These are phyloP conservation scores for Zhuliangozyma parablackwelliae DNA, from an alignment of 1,139 yeast genomes.

Conservation along the genomic window DNA sequence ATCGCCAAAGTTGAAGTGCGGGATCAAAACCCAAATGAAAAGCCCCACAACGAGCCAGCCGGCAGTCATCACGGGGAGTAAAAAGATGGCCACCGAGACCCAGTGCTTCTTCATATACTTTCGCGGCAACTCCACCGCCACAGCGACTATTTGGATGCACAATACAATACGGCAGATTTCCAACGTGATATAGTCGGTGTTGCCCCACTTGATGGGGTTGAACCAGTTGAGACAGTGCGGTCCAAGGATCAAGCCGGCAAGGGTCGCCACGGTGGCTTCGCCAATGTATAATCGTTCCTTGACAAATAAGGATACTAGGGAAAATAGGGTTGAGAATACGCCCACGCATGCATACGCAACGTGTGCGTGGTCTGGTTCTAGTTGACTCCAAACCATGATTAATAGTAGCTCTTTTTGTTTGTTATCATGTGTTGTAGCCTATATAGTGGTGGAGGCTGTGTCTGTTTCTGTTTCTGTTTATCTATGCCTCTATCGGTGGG, in stretches of 20 bases:
- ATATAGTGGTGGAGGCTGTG: too few relatives aligned
- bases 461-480: too few relatives aligned
- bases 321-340: slow-evolving; percentile 80
- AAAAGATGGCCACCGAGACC: slow-evolving; percentile 71
- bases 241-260: slow-evolving; percentile 88
- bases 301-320: slow-evolving; percentile 84
- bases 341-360: slow-evolving; percentile 93
- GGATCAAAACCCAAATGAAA: slow-evolving; percentile 80
- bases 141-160: slow-evolving; percentile 93
- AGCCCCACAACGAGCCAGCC: slow-evolving; percentile 91
- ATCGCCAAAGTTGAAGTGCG: slow-evolving; percentile 73
- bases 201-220: slow-evolving; percentile 87
- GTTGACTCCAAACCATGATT: slow-evolving; percentile 36
- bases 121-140: slow-evolving; percentile 92
- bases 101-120: slow-evolving; percentile 91
- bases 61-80: slow-evolving; percentile 88
- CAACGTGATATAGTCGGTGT: slow-evolving; percentile 77
- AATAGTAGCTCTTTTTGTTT: too few relatives aligned
- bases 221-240: slow-evolving; percentile 93
- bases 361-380: slow-evolving; percentile 55
- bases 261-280: slow-evolving; percentile 91
- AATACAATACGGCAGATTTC: slow-evolving; percentile 86
- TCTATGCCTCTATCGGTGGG: too few relatives aligned
- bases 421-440: too few relatives aligned
- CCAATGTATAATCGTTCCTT: slow-evolving; percentile 89